Conservation (phyloP, 306 rosid genomes). For the Trifolium subterraneum region DNA sequence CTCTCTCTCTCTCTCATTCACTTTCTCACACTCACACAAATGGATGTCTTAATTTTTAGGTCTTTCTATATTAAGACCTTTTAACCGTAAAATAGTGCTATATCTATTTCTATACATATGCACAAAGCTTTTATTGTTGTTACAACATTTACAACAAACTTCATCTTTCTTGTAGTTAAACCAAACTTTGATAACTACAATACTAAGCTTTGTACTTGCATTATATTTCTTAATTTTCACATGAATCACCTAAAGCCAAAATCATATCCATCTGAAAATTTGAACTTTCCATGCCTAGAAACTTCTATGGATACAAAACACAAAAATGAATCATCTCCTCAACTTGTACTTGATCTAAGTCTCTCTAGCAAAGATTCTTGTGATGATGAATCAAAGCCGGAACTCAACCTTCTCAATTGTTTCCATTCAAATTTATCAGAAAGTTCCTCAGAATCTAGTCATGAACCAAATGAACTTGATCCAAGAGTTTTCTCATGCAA, state of each 20-base stretch:
- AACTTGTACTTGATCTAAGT: slow-evolving; percentile 68
- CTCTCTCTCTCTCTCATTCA: slow-evolving; percentile 42
- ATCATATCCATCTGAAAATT: not conserved
- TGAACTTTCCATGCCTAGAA: slow-evolving; percentile 16
- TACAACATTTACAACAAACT: slow-evolving; percentile 43
- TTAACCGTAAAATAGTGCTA: slow-evolving; percentile 73
- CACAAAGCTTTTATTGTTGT: slow-evolving; percentile 48
- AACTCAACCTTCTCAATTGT: slow-evolving; percentile 76
- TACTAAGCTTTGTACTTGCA: slow-evolving; percentile 16
- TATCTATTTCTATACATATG: slow-evolving; percentile 56
- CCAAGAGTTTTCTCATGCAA: slow-evolving; percentile 91
- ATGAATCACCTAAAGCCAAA: slow-evolving; percentile 53
- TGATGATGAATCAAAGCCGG: slow-evolving; percentile 53
- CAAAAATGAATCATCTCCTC: slow-evolving; percentile 34
- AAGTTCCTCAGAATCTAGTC: slow-evolving; percentile 49
- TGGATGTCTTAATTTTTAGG: slow-evolving; percentile 59
- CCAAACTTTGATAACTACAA: slow-evolving; percentile 39
- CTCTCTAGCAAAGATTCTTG: slow-evolving; percentile 57
- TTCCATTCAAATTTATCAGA: slow-evolving; percentile 55
- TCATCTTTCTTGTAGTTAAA: slow-evolving; percentile 47
- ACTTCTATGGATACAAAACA: slow-evolving; percentile 41
- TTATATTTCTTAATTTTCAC: slow-evolving; percentile 22
- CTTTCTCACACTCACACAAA: slow-evolving; percentile 32
- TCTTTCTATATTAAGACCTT: slow-evolving; percentile 74
- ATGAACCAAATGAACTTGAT: slow-evolving; percentile 53